Conservation (phyloP, 176 grass and related monocot genomes). For the Tillandsia fasciculata region DNA sequence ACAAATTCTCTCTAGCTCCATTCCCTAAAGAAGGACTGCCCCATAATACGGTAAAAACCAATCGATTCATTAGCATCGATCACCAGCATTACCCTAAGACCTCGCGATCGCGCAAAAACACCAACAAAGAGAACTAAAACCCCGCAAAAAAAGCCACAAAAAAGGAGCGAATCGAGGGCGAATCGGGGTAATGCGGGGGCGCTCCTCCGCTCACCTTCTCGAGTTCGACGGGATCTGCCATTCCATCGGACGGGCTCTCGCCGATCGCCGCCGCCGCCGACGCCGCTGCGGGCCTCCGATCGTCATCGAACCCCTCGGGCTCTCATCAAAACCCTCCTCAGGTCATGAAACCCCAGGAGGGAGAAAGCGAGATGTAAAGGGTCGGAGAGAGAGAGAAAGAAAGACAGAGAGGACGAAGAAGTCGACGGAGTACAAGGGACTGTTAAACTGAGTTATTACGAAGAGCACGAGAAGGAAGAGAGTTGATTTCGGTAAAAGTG, state of each 20-base stretch:
- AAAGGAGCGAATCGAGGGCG: not conserved
- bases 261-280: no score
- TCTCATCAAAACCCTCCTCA: conserved; percentile 34
- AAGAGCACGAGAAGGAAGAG: not conserved
- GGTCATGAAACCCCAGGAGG: conserved; percentile 14
- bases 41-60: no score
- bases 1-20: no score
- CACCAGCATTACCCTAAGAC: no score
- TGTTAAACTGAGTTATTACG: no score
- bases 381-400: not conserved
- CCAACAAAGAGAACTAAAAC: no score
- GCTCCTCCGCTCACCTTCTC: conserved; percentile 49
- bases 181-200: not conserved
- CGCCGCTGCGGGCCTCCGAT: conserved; percentile 21
- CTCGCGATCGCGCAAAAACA: no score
- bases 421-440: not conserved
- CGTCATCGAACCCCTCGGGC: conserved; percentile 49
- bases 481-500: not conserved
- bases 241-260: conserved; percentile 37
- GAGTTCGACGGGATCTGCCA: conserved; percentile 89
- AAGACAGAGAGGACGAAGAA: not conserved
- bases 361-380: not conserved
- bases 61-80: no score
- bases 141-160: not conserved
- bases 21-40: no score